Percentiles rank a stretch among this genome's conserved stretches.
Conservation (phyloP, 2,329 filamentous ascomycete genomes). For the Ilyonectria sp. region DNA sequence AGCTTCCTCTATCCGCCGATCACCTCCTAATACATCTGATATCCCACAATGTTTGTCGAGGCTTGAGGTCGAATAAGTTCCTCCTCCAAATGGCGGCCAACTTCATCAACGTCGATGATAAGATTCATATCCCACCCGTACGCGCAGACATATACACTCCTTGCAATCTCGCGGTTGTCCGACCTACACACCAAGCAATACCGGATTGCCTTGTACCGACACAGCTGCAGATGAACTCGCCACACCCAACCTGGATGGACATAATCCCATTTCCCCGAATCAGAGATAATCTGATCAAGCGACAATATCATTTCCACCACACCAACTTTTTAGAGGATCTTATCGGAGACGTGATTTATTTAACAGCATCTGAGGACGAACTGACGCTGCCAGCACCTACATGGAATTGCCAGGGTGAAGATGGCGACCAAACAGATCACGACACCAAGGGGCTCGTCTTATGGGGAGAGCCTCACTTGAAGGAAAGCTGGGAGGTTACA, state of each 20-base stretch:
- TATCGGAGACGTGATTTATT: slow-evolving; percentile 19
- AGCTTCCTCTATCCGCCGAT: slow-evolving; percentile 15
- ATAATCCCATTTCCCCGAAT: slow-evolving; percentile 32
- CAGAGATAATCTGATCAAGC: slow-evolving; percentile 33
- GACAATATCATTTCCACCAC: slow-evolving; percentile 31
- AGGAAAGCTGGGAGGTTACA: slow-evolving; percentile 31
- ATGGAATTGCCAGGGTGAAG: neutral
- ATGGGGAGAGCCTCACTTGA: slow-evolving; percentile 32
- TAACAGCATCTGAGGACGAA: neutral
- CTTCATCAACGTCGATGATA: neutral
- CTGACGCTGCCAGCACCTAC: neutral
- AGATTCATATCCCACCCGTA: neutral
- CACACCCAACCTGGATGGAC: slow-evolving; percentile 36
- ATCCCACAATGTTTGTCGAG: slow-evolving; percentile 32
- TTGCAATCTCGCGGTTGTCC: neutral
- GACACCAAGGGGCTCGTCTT: slow-evolving; percentile 22
- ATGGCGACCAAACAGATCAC: neutral
- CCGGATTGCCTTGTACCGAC: slow-evolving; percentile 32
- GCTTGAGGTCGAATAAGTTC: slow-evolving; percentile 29
- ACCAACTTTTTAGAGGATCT: slow-evolving; percentile 25
- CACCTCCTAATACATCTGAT: slow-evolving; percentile 34
- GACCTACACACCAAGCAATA: slow-evolving; percentile 1
- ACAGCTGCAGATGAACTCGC: slow-evolving; percentile 36
- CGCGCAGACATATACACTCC: neutral
- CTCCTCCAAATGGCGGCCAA: slow-evolving; percentile 6